Base-by-base conservation (phyloP, 129 eudicot species). In the Kitagawia praeruptora region DNA sequence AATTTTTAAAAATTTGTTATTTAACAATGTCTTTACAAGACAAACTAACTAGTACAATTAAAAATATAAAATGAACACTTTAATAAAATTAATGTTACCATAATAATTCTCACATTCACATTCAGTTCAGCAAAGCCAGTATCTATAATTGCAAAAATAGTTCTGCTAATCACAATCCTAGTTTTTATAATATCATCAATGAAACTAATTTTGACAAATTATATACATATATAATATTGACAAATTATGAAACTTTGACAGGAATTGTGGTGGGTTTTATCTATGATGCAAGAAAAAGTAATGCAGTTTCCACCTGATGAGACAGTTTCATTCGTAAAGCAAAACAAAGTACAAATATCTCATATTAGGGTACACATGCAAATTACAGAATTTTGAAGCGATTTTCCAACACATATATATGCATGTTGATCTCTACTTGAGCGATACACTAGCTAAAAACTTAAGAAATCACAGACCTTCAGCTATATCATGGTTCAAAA, bases 221-320 rank as follows among this genome's bases (percentile, higher is more conserved):
- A 39, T n/a, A 45, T 1, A 10, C 6, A 41, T 31, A 25, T 23
- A 74, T 74, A 8, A 14, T n/a, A 9, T 45, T 49, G 39, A 45
- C 27, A 15, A 45, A 45, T 42, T 23, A 56, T 56, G 27, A 73
- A 71, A 40, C 70, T 39, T 53, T 38, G 3, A 45, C 82, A 79
- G 77, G 81, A 79, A 79, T 67, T 79, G 66, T 27, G 61, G 81
- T 67, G 64, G 81, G 81, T 34, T 69, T 67, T 25, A 12, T 70
- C 37, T 70, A 48, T 48, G 82, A 79, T 79, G 76, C 82, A 48
- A 70, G 82, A 51, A 70, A 47, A 70, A 46, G 13, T 47, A 21
- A 47, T 47, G 66, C 64, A 47, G n/a, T 48, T 28, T 37, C 76
- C 76, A 67, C 64, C 81, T 27, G 58, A n/a, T 41, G 81, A 69